Evolutionary conservation across 2,329 filamentous ascomycete species (phyloP).

Genomic region (Sporothrix sp.): DNA sequence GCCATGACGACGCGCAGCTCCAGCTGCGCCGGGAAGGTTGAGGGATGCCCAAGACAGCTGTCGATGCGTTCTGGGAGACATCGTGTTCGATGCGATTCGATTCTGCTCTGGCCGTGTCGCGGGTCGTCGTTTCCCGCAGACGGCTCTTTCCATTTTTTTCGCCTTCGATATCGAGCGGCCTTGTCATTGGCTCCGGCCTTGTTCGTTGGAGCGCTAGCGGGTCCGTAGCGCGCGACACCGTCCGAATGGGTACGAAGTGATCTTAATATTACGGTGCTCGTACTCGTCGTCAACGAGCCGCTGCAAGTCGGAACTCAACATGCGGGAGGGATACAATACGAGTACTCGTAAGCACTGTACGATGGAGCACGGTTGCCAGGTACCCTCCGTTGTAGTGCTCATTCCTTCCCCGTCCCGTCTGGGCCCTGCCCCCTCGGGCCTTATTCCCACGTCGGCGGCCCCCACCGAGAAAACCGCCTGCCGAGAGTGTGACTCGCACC

Average conservation of each 20-base stretch:
- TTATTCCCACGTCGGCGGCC: background rate
- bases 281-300: slow-evolving; percentile 5
- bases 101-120: background rate
- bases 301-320: too few relatives aligned
- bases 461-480: slow-evolving; percentile 8
- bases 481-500: background rate
- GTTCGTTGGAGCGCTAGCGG: slow-evolving; percentile 9
- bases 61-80: background rate
- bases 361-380: background rate
- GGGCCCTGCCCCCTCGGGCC: background rate
- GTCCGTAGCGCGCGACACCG: slow-evolving; percentile 4
- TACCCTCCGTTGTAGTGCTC: background rate
- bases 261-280: slow-evolving; percentile 1
- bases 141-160: slow-evolving; percentile 3
- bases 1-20: too few relatives aligned
- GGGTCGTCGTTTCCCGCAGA: slow-evolving; percentile 1
- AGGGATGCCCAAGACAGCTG: too few relatives aligned
- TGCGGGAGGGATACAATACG: background rate
- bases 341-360: too few relatives aligned
- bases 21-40: too few relatives aligned
- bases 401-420: background rate
- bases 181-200: slow-evolving; percentile 9
- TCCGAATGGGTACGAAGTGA: slow-evolving; percentile 6
- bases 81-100: background rate
- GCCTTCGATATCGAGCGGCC: slow-evolving; percentile 11